phyloP scores from a whole-genome alignment of 2,329 filamentous ascomycete genomes.

The Zasmidium angulare region DNA sequence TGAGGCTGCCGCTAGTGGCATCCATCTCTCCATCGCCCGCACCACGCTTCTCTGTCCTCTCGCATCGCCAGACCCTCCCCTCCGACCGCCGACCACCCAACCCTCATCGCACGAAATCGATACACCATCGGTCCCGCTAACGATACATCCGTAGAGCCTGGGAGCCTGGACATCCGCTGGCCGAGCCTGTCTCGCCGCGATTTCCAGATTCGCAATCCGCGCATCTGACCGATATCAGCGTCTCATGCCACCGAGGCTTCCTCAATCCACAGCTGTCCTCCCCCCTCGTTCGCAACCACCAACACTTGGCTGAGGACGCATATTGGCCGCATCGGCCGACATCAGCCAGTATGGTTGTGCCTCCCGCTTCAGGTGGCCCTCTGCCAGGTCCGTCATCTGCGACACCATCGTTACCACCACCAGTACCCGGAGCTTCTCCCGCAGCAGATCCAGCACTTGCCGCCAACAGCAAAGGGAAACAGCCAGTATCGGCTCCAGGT shows the following conservation, averaged over 20 bases:
- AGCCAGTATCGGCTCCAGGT: conserved; percentile 25
- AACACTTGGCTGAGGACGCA: not conserved
- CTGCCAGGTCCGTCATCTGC: not conserved
- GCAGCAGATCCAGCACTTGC: conserved; percentile 11
- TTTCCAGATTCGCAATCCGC: conserved; percentile 6
- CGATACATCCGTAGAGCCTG: not conserved
- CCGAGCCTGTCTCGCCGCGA: not conserved
- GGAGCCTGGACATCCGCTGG: not conserved
- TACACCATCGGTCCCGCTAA: not conserved
- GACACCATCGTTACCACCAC: not conserved
- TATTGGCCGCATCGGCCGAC: conserved; percentile 13
- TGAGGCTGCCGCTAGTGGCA: not conserved
- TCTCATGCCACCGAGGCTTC: conserved; percentile 8
- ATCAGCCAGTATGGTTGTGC: conserved; percentile 29
- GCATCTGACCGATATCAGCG: conserved; percentile 6
- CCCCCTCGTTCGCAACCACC: not conserved
- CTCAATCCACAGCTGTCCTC: not conserved
- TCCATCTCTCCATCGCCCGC: not conserved
- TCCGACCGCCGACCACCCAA: not conserved
- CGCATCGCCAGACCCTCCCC: not conserved
- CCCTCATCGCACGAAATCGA: not conserved
- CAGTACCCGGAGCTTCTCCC: conserved; percentile 12
- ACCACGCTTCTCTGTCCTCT: not conserved
- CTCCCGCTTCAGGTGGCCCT: conserved; percentile 25
- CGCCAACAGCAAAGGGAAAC: conserved; percentile 15